Conservation (phyloP, 495 filamentous ascomycete genomes). For the Aspergillus heteromorphus region DNA sequence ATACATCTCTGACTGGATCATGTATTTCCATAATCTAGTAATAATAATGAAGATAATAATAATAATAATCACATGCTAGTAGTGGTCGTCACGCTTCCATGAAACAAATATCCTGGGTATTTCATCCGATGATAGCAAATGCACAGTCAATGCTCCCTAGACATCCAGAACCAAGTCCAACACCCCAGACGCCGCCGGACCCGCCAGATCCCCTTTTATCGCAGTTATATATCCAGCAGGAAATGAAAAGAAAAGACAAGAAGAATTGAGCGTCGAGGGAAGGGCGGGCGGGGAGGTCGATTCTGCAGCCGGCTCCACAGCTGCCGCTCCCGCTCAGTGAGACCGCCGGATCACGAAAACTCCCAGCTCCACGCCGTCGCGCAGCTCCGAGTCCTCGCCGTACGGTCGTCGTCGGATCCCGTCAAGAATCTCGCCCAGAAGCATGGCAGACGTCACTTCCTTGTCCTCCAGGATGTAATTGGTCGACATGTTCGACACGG, state of each 20-base stretch:
- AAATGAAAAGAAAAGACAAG: conserved; percentile 11
- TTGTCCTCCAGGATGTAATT: conserved; percentile 32
- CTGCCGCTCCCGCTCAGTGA: conserved; percentile 18
- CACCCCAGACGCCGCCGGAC: conserved; percentile 14
- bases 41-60: background rate
- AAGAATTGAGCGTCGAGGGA: background rate
- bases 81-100: conserved; percentile 25
- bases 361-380: conserved; percentile 54
- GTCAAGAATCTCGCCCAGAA: conserved; percentile 60
- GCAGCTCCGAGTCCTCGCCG: conserved; percentile 37
- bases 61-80: conserved; percentile 6
- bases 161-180: conserved; percentile 8
- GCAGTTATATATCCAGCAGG: conserved; percentile 9
- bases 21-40: conserved; percentile 21
- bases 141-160: conserved; percentile 5
- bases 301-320: background rate
- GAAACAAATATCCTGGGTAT: conserved; percentile 34
- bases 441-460: conserved; percentile 46
- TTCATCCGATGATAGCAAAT: conserved; percentile 22
- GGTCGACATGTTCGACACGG: conserved; percentile 24
- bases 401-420: conserved; percentile 50
- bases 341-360: conserved; percentile 57
- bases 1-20: conserved; percentile 2
- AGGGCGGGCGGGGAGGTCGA: background rate
- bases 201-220: conserved; percentile 8